Base-by-base conservation (phyloP, 495 filamentous ascomycete genomes). In the Haplographium delicatum region DNA sequence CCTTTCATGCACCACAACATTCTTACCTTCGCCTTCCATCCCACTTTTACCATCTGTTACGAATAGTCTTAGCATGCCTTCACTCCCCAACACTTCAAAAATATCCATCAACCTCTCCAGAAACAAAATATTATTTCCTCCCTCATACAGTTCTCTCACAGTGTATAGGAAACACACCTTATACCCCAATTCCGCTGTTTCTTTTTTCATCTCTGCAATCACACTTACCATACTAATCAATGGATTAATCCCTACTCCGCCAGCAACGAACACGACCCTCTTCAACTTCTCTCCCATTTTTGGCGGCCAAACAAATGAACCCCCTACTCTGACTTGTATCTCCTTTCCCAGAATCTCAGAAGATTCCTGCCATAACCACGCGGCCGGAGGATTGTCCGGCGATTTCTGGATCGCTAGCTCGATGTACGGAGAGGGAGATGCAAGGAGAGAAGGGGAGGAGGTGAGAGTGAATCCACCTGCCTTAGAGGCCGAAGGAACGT, bases 381-480 rank as follows among this genome's bases (percentile, higher is more conserved):
- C 81, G 3, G 88, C 88, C 1, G 86, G 72, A 2, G 84, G 82
- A 51, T 85, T 89, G 2, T 67, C 57, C 0, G 79, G 75, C 0
- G 84, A 84, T 9, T 75, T 62, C 85, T 58, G 85, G 8, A 93
- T 73, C 0, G 87, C 86, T 0, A 93, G 72, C 59, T 91, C 84
- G n/a, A 94, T 61, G 55, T 78, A 85, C 0, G 63, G 64, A 0
- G 51, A 55, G 2, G 65, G 59, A 1, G 53, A 53, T 5, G 61
- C 42, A 65, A 56, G 41, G 5, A 56, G 50, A 4, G 69, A 71
- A 3, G 88, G 88, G 0, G 85, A 67, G 2, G 87, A 91, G n/a
- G 86, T 88, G 45, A 94, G 86, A 42, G 86, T 93, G 71, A 91
- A 95, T 4, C 88, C 89, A 6, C 88, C 89, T 2, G 88, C 82